Evolutionary conservation across 2,329 filamentous ascomycete genomes (phyloP).

Genomic region (Knufia fluminis): DNA sequence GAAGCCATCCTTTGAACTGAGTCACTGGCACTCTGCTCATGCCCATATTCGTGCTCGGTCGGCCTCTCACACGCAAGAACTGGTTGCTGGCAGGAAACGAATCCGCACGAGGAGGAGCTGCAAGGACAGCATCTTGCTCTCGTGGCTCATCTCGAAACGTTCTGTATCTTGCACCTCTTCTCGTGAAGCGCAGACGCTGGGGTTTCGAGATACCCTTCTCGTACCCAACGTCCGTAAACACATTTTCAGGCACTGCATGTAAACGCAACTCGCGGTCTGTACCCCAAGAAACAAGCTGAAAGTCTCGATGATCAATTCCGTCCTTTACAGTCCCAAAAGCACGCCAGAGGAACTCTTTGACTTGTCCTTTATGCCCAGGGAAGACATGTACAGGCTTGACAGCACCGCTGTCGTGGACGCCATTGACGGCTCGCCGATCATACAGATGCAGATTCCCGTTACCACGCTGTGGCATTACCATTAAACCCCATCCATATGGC

Average conservation of each 20-base stretch:
- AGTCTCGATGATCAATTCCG: constrained; percentile 72
- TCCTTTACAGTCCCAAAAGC: constrained; percentile 61
- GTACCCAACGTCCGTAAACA: constrained; percentile 62
- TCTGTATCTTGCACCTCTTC: constrained; percentile 76
- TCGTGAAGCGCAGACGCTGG: constrained; percentile 61
- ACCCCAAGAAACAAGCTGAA: constrained; percentile 89
- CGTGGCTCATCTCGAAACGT: constrained; percentile 70
- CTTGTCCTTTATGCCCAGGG: constrained; percentile 51
- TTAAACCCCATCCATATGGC: constrained; percentile 73
- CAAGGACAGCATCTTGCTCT: constrained; percentile 33
- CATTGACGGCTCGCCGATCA: constrained; percentile 43
- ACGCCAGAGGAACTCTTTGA: constrained; percentile 88
- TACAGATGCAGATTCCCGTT: constrained; percentile 80
- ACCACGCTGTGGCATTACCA: constrained; percentile 87
- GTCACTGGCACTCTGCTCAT: constrained; percentile 45
- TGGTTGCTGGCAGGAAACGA: constrained; percentile 14
- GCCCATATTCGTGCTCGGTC: constrained; percentile 32
- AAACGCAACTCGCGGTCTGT: constrained; percentile 74
- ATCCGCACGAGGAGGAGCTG: constrained; percentile 19
- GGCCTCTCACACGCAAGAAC: constrained; percentile 13
- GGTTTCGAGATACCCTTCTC: constrained; percentile 57
- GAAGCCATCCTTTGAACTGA: constrained; percentile 33
- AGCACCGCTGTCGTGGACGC: constrained; percentile 26
- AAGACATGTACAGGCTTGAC: constrained; percentile 43
- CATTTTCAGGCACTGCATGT: constrained; percentile 58